Conservation (phyloP, 2,329 filamentous ascomycete genomes). For the Rhexocercosporidium sp. region DNA sequence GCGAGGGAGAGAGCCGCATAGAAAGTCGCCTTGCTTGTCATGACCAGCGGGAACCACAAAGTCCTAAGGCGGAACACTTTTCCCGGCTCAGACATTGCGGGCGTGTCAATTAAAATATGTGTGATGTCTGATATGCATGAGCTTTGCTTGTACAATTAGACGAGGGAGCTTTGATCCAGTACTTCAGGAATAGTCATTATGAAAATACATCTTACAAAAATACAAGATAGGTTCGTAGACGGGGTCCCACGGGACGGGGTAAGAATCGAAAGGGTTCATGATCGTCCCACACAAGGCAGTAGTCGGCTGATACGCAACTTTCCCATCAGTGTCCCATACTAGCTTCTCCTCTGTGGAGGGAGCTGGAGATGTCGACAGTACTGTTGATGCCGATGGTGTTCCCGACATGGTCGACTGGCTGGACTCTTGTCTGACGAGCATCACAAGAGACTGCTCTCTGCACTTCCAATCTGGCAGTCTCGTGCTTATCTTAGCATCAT, state of each 20-base stretch:
- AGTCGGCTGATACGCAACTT: not conserved
- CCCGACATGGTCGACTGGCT: not conserved
- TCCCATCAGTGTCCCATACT: not conserved
- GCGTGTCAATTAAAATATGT: constrained; percentile 20
- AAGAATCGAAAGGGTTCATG: constrained; percentile 18
- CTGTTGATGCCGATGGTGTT: not conserved
- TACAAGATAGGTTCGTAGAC: constrained; percentile 22
- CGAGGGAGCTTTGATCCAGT: not conserved
- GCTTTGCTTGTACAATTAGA: not conserved
- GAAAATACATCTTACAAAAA: constrained; percentile 18
- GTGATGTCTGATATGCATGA: constrained; percentile 12
- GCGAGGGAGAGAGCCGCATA: constrained; percentile 19
- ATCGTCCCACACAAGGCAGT: constrained; percentile 12
- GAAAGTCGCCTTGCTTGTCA: constrained; percentile 15
- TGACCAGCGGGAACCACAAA: constrained; percentile 24
- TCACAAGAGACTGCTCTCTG: constrained; percentile 5
- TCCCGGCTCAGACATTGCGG: constrained; percentile 8
- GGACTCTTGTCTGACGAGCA: constrained; percentile 6
- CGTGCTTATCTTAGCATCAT: constrained; percentile 6
- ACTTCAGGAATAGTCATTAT: not conserved
- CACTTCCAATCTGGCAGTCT: not conserved
- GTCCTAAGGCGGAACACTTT: constrained; percentile 17
- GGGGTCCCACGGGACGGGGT: constrained; percentile 21
- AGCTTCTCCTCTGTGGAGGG: not conserved
- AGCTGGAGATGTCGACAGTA: not conserved